Base-by-base conservation (phyloP, 2,329 filamentous ascomycete genomes). In the Phaeophleospora eucalypticola region DNA sequence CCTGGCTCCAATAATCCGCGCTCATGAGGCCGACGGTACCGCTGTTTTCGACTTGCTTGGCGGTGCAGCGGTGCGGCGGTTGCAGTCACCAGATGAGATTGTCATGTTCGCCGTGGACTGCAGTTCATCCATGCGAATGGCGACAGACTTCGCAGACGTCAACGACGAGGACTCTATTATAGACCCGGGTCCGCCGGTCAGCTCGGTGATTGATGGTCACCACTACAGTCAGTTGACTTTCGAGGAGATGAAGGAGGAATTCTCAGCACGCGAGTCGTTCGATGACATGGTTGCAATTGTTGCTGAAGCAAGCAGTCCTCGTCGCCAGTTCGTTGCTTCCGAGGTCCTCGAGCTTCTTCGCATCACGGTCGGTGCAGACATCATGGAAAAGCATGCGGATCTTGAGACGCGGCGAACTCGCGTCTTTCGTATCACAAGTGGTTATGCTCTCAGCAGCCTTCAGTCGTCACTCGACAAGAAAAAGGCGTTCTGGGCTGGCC, bases 71-170 rank as follows among this genome's bases (percentile, higher is more conserved):
- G 49, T 61, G 18, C 58, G 61, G 32, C 56, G 54, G 18, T 29
- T 64, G 2, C 56, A 59, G 9, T 37, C 51, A 12, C 66, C 67
- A 14, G 64, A 67, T 17, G 67, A 70, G 46, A 43, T 68, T 4
- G 35, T 65, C 3, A 58, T 68, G 37, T 59, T 69, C 36, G 64
- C 59, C 41, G 65, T 69, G 2, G 66, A 68, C 46, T 58, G 61
- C 17, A 66, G 62, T 35, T 41, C 51, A 2, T 67, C 64, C 29
- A 70, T 69, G 66, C 18, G 41, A 6, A 8, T 40, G 0, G 35
- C 57, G 1, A 65, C 62, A 7, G 63, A 60, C 17, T 66, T 69
- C 43, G 24, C 41, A 1, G 66, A 68, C 21, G 48, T 66, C 24
- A 60, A 65, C 35, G 54, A 53, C 6, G 36, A 43, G 14, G 36